Evolutionary conservation across 768 basidiomycete genomes (phyloP), one percentile per base, ranked within the genome.

Genomic region (Dendrothele bispora): DNA sequence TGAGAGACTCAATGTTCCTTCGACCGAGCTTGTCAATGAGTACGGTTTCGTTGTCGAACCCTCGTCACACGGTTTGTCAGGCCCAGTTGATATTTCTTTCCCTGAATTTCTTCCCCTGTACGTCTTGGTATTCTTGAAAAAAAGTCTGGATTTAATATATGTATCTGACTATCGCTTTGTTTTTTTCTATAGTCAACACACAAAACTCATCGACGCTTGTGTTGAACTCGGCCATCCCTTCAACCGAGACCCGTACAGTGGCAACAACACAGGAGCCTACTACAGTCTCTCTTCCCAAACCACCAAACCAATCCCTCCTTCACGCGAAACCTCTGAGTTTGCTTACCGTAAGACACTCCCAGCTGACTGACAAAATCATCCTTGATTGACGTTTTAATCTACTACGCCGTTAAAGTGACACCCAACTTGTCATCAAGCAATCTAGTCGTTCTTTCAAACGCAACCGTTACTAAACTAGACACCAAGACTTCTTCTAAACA

Each of bases 201-300:
- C 58, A 43, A 63, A 59, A 44, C 54, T 68, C n/a, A 53, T 67
- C 41, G 50, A 60, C 18, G 66, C 64, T 7, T 63, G 64, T 1
- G 36, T 61, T 34, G 56, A 65, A 47, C 61, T 68, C n/a, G 66
- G 66, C 5, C 66, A 68, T 46, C 15, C 18, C 4, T 60, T 63
- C 44, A 67, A 68, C 40, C n/a, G 25, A 6, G 61, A 67, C 36
- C 51, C 65, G 0, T 65, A 66, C 46, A 46, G 53, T 29, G 65
- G 65, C 12, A 47, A 61, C 46, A 64, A 64, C 49, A 55, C 54
- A 2, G 65, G 63, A 17, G 57, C 61, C 3, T 62, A 58, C 34
- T 65, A 54, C 50, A 61, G 54, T 14, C 55, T 64, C 7, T 60
- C 60, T 18, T 66, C 65, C 3, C 54, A 64, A 47, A 58, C 48